phyloP scores from a whole-genome alignment of 2,329 filamentous ascomycete species.

The Fusarium decemcellulare region DNA sequence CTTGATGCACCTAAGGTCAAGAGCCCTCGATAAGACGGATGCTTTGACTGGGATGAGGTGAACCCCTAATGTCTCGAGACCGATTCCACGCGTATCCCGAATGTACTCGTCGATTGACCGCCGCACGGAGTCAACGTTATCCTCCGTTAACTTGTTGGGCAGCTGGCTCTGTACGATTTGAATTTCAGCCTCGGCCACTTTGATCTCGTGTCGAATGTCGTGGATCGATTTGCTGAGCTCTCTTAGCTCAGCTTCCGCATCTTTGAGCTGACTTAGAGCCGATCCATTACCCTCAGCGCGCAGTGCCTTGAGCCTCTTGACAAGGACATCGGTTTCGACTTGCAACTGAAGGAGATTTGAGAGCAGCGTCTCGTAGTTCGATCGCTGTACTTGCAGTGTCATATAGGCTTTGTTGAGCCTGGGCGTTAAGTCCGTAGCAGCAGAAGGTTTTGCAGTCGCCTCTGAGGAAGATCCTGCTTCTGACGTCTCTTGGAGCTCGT shows the following conservation, averaged over 20 bases:
- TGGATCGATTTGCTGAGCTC: constrained; percentile 50
- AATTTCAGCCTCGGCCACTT: constrained; percentile 55
- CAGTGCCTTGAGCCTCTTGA: constrained; percentile 49
- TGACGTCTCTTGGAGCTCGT: neutral
- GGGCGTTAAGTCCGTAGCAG: neutral
- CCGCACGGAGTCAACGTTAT: constrained; percentile 33
- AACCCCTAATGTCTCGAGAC: constrained; percentile 68
- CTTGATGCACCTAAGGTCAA: constrained; percentile 71
- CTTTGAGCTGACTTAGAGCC: constrained; percentile 44
- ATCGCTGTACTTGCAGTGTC: constrained; percentile 49
- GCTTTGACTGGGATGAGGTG: constrained; percentile 73
- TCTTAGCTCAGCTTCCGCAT: constrained; percentile 46
- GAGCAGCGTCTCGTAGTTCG: constrained; percentile 52
- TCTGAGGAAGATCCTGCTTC: constrained; percentile 4
- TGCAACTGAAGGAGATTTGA: constrained; percentile 52
- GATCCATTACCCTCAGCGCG: constrained; percentile 42
- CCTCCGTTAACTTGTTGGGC: constrained; percentile 35
- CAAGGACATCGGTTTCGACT: constrained; percentile 47
- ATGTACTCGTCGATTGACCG: constrained; percentile 66
- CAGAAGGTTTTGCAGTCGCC: neutral
- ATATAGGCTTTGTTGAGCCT: constrained; percentile 19
- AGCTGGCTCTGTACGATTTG: constrained; percentile 49
- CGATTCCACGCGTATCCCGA: constrained; percentile 70
- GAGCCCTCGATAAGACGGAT: constrained; percentile 67
- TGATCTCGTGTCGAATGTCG: constrained; percentile 53